These are phyloP conservation scores for Neofusicoccum kwambonambiense DNA, from an alignment of 2,329 filamentous ascomycete genomes.

Conservation along the genomic window DNA sequence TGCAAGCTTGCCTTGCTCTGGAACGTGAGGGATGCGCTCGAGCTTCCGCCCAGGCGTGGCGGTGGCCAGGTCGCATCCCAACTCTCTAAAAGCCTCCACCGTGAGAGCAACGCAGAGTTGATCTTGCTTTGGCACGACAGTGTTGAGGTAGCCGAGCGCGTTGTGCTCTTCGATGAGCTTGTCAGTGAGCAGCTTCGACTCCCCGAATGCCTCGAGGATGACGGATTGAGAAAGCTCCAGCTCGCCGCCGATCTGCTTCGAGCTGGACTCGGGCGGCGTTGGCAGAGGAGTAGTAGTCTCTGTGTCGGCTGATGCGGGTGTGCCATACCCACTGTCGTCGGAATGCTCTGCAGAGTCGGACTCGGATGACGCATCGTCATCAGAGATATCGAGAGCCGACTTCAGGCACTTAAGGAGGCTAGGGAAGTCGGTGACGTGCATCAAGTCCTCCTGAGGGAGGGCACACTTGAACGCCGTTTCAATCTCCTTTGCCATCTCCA, in stretches of 20 bases:
- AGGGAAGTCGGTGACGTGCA: background rate
- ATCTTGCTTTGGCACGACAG: background rate
- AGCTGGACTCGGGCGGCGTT: too few species aligned
- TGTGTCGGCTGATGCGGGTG: background rate
- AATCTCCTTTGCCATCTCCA: background rate
- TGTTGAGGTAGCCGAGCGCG: background rate
- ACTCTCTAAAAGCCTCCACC: conserved; percentile 28
- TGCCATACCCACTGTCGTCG: background rate
- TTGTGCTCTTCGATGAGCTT: background rate
- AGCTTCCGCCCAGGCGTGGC: conserved; percentile 21
- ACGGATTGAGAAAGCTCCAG: background rate
- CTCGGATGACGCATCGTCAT: background rate
- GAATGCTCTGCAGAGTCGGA: background rate
- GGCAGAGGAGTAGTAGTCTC: too few species aligned
- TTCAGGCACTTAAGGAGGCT: background rate
- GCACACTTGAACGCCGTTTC: background rate
- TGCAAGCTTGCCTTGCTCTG: conserved; percentile 22
- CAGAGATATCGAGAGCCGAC: background rate
- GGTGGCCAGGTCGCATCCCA: conserved; percentile 22
- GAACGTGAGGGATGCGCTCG: conserved; percentile 10
- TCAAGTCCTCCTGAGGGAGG: background rate
- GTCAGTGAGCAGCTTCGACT: conserved; percentile 14
- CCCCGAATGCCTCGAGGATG: background rate
- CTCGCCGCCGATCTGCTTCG: background rate
- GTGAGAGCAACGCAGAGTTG: conserved; percentile 26